A percentile compares a stretch with the other conserved stretches of the same genome.
phyloP scores from a whole-genome alignment of 345 rosid genomes.

The Linum usitatissimum region DNA sequence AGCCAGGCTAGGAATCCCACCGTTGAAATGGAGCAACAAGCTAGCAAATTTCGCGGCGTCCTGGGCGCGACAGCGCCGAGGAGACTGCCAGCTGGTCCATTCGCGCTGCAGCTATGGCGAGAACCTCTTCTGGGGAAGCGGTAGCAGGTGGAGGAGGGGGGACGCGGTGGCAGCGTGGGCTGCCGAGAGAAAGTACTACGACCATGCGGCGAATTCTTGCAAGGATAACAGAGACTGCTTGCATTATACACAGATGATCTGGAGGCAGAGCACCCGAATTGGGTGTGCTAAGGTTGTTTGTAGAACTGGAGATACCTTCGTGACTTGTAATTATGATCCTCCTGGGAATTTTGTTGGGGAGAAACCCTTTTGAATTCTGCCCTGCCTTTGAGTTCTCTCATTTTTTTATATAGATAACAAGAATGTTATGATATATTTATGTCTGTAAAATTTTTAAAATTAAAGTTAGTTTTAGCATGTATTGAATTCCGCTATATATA shows the following conservation, averaged over 20 bases:
- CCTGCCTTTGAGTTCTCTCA: too few relatives aligned
- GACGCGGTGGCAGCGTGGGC: conserved; percentile 53
- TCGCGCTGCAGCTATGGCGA: conserved; percentile 44
- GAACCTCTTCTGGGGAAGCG: conserved; percentile 58
- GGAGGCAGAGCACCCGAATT: conserved; percentile 45
- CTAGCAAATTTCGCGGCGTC: conserved; percentile 35
- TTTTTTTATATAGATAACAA: too few relatives aligned
- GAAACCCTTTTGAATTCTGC: conserved; percentile 37
- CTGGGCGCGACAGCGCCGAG: conserved; percentile 31
- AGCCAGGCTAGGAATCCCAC: conserved; percentile 36
- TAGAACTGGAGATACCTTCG: conserved; percentile 39
- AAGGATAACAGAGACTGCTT: conserved; percentile 25
- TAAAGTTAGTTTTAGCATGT: too few relatives aligned
- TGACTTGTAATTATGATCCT: conserved; percentile 50
- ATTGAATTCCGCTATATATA: too few relatives aligned
- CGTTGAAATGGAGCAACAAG: conserved; percentile 45
- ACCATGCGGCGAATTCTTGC: conserved; percentile 37
- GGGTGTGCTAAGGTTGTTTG: conserved; percentile 46
- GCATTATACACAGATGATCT: conserved; percentile 58
- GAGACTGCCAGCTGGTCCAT: conserved; percentile 43
- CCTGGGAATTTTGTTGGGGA: conserved; percentile 54
- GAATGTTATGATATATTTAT: too few relatives aligned
- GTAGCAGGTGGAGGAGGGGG: conserved; percentile 33
- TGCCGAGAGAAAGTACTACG: conserved; percentile 33
- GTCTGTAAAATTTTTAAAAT: too few relatives aligned